phyloP scores from a whole-genome alignment of 1,284 basidiomycete species.

The Ceratobasidium sp. region DNA sequence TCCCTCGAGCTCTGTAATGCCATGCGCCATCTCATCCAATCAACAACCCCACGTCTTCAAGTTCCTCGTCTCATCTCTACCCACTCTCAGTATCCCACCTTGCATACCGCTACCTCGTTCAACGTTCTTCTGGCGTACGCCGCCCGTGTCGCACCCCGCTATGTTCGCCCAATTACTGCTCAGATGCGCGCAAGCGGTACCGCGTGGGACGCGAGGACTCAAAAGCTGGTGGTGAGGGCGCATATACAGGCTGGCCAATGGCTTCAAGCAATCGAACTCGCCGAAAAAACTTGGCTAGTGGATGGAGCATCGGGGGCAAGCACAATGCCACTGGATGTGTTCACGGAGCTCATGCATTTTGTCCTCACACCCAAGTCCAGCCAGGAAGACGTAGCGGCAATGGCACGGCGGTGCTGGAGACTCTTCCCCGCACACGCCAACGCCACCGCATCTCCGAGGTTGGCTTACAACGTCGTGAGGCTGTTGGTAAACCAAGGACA shows the following conservation, averaged over 20 bases:
- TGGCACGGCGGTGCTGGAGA: constrained; percentile 22
- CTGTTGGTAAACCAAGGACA: constrained; percentile 17
- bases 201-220: constrained; percentile 12
- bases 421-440: constrained; percentile 10
- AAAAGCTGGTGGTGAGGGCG: constrained; percentile 31
- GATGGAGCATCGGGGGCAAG: constrained; percentile 5
- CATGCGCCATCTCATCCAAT: constrained; percentile 25
- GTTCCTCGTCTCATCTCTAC: constrained; percentile 30
- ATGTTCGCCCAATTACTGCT: background rate
- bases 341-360: constrained; percentile 42
- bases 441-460: constrained; percentile 1
- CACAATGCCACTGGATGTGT: constrained; percentile 21
- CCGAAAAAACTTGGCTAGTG: constrained; percentile 13
- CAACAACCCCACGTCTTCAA: constrained; percentile 3
- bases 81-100: constrained; percentile 24
- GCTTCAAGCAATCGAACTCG: constrained; percentile 19
- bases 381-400: background rate
- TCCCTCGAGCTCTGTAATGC: constrained; percentile 23
- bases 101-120: constrained; percentile 10
- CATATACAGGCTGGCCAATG: constrained; percentile 39
- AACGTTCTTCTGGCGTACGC: constrained; percentile 34
- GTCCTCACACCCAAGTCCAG: constrained; percentile 6
- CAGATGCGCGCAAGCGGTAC: constrained; percentile 22
- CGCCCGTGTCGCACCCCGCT: constrained; percentile 16
- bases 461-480: constrained; percentile 38